Percentiles rank a stretch among this genome's conserved stretches.
These are phyloP conservation scores for Fusarium buharicum DNA, from an alignment of 2,329 filamentous ascomycete genomes.

Conservation along the genomic window DNA sequence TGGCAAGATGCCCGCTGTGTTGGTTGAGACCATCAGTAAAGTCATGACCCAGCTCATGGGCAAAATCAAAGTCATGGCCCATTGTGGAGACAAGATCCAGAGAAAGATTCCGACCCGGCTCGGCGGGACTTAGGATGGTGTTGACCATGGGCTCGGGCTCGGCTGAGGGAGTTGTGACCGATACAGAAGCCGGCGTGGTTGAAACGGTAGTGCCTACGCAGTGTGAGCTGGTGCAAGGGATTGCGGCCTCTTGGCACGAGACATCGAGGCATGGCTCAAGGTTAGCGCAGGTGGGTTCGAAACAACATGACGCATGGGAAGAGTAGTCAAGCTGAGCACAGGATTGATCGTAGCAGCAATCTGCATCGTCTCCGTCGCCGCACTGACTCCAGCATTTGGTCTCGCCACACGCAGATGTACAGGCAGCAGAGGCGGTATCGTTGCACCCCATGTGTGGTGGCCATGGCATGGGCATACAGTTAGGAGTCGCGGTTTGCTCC, in stretches of 20 bases:
- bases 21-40: constrained; percentile 21
- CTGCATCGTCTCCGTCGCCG: constrained; percentile 46
- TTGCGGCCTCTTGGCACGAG: constrained; percentile 44
- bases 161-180: constrained; percentile 46
- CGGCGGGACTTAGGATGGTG: constrained; percentile 30
- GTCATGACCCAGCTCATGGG: constrained; percentile 16
- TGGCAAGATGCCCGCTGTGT: constrained; percentile 14
- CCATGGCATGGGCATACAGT: constrained; percentile 34
- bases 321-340: constrained; percentile 46
- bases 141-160: constrained; percentile 40
- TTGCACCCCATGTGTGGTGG: constrained; percentile 39
- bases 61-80: constrained; percentile 18
- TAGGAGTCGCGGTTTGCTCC: constrained; percentile 17
- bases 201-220: constrained; percentile 47
- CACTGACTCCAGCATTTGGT: constrained; percentile 50
- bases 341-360: constrained; percentile 52
- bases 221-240: constrained; percentile 51
- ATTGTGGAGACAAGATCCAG: constrained; percentile 28
- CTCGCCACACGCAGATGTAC: constrained; percentile 50
- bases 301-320: constrained; percentile 41
- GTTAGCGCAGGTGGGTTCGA: constrained; percentile 47
- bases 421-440: constrained; percentile 49
- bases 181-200: constrained; percentile 43
- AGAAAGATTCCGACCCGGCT: constrained; percentile 15
- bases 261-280: constrained; percentile 54